Evolutionary conservation across 2,329 filamentous ascomycete genomes (phyloP).

Genomic region (Magnaporthiopsis rhizophila): DNA sequence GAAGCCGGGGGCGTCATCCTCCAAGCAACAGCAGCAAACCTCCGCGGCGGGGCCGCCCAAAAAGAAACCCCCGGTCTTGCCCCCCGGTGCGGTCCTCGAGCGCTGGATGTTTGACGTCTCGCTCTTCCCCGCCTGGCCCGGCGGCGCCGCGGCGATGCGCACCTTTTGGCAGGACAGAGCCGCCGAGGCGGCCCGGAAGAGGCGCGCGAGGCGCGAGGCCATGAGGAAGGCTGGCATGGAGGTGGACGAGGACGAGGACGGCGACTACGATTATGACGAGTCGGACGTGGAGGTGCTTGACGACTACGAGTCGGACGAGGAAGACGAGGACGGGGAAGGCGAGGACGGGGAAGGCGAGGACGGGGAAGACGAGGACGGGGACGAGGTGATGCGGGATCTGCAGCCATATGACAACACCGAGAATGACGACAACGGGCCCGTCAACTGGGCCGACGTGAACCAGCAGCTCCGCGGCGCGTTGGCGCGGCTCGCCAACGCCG

Average conservation of each 20-base stretch:
- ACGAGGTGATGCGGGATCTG: neutral
- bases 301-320: neutral
- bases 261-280: slow-evolving; percentile 5
- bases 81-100: slow-evolving; percentile 39
- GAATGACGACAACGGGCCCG: slow-evolving; percentile 7
- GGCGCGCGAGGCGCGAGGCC: neutral
- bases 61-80: slow-evolving; percentile 10
- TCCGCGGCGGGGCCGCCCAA: neutral
- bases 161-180: slow-evolving; percentile 17
- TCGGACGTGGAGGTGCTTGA: slow-evolving; percentile 6
- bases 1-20: slow-evolving; percentile 7
- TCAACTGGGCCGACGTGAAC: slow-evolving; percentile 55
- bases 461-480: slow-evolving; percentile 66
- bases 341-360: slow-evolving; percentile 9
- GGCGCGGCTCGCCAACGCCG: slow-evolving; percentile 51
- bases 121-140: slow-evolving; percentile 39
- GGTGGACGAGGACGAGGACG: slow-evolving; percentile 15
- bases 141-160: slow-evolving; percentile 22
- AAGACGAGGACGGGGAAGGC: slow-evolving; percentile 9
- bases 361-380: slow-evolving; percentile 10
- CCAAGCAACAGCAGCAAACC: slow-evolving; percentile 8
- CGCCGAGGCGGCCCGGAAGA: slow-evolving; percentile 6
- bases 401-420: neutral
- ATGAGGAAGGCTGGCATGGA: slow-evolving; percentile 4
- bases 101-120: slow-evolving; percentile 54